These are phyloP conservation scores for Leccinum truebloodii DNA, from an alignment of 768 basidiomycete genomes.

Conservation along the genomic window DNA sequence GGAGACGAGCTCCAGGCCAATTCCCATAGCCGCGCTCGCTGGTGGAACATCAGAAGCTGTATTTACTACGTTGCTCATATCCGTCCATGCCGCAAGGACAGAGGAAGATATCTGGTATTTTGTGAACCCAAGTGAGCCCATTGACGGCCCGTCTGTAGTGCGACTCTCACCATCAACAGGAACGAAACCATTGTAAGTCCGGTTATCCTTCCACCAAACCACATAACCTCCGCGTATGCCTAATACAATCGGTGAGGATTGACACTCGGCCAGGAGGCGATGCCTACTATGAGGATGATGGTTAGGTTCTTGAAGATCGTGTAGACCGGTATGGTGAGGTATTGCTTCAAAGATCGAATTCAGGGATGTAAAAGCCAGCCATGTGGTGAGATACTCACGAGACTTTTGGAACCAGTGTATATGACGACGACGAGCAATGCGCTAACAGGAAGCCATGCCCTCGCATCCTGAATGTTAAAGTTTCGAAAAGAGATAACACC, in stretches of 20 bases:
- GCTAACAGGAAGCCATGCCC: conserved; percentile 93
- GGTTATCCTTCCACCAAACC: conserved; percentile 92
- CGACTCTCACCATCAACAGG: conserved; percentile 74
- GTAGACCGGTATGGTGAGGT: conserved; percentile 93
- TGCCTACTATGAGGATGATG: conserved; percentile 93
- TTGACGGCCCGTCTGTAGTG: neutral
- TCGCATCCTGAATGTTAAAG: conserved; percentile 83
- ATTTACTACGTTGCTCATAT: conserved; percentile 52
- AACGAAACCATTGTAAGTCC: conserved; percentile 88
- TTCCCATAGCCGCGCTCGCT: conserved; percentile 27
- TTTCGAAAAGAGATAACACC: conserved; percentile 83
- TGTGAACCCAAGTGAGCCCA: neutral
- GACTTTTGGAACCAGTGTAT: conserved; percentile 96
- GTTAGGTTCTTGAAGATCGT: conserved; percentile 99
- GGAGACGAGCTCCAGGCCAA: conserved; percentile 39
- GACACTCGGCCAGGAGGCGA: neutral
- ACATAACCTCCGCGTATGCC: conserved; percentile 97
- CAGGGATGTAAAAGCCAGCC: neutral
- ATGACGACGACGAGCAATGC: conserved; percentile 91
- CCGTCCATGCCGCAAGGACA: conserved; percentile 95
- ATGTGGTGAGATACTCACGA: conserved; percentile 57
- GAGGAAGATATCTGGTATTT: conserved; percentile 79
- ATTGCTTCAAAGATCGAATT: conserved; percentile 64
- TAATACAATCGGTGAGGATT: conserved; percentile 31
- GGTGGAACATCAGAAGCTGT: conserved; percentile 25